Evolutionary conservation across 352 stramenopile genomes (phyloP).

Genomic region (Pythium graminicola): DNA sequence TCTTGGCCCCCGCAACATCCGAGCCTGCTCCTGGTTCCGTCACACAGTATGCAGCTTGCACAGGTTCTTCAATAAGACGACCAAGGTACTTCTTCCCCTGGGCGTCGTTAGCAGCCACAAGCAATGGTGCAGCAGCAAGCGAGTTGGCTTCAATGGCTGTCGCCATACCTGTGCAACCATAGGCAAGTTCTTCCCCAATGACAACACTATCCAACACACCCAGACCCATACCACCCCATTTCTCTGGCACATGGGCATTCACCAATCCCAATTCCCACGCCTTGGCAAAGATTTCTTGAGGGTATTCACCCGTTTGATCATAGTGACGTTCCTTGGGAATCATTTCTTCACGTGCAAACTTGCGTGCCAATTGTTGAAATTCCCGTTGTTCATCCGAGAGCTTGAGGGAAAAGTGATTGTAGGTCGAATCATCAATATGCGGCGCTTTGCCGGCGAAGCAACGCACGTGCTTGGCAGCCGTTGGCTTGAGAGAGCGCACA

Average conservation of each 20-base stretch:
- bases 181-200: slow-evolving; percentile 87
- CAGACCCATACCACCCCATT: slow-evolving; percentile 78
- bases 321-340: slow-evolving; percentile 81
- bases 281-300: slow-evolving; percentile 83
- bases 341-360: slow-evolving; percentile 89
- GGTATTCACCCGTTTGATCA: slow-evolving; percentile 83
- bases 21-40: slow-evolving; percentile 87
- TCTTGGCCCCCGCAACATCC: slow-evolving; percentile 87
- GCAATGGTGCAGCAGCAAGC: slow-evolving; percentile 71
- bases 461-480: slow-evolving; percentile 19
- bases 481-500: slow-evolving; percentile 4
- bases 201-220: slow-evolving; percentile 76
- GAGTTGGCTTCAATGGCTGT: slow-evolving; percentile 89
- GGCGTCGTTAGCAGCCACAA: slow-evolving; percentile 73
- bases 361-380: slow-evolving; percentile 79
- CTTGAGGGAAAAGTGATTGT: slow-evolving; percentile 62
- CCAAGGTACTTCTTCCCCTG: slow-evolving; percentile 87
- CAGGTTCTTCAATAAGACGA: slow-evolving; percentile 68
- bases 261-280: slow-evolving; percentile 85
- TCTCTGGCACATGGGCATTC: slow-evolving; percentile 83
- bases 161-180: slow-evolving; percentile 87
- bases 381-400: slow-evolving; percentile 83
- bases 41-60: slow-evolving; percentile 86
- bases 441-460: slow-evolving; percentile 31
- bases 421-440: slow-evolving; percentile 50